phyloP scores from a whole-genome alignment of 352 stramenopile genomes.

The Globisporangium paddicum region DNA sequence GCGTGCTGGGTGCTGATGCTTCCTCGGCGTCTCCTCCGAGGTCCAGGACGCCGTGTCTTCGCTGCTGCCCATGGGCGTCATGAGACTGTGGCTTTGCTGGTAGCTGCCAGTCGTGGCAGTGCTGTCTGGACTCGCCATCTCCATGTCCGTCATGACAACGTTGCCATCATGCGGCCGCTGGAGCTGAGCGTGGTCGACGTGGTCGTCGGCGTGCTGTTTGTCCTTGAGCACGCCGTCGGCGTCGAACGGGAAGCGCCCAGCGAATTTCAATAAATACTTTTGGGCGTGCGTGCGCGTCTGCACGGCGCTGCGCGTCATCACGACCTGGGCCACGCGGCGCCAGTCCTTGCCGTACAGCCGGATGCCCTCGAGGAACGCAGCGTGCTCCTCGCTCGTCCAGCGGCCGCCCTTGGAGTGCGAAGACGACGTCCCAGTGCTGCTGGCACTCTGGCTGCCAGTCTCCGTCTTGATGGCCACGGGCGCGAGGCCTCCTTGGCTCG shows the following conservation, averaged over 20 bases:
- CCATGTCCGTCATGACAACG: neutral
- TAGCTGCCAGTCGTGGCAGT: neutral
- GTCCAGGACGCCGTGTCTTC: slow-evolving; percentile 25
- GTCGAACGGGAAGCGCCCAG: slow-evolving; percentile 76
- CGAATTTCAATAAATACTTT: slow-evolving; percentile 93
- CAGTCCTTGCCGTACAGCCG: slow-evolving; percentile 87
- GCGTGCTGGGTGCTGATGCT: slow-evolving; percentile 5
- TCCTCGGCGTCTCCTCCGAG: slow-evolving; percentile 20
- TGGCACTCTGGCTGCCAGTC: neutral
- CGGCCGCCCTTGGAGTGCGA: slow-evolving; percentile 67
- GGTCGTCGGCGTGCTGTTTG: slow-evolving; percentile 22
- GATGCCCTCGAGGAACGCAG: slow-evolving; percentile 82
- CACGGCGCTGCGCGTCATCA: slow-evolving; percentile 80
- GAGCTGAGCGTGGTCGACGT: neutral
- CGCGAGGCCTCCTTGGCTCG: neutral
- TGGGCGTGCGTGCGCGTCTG: slow-evolving; percentile 87
- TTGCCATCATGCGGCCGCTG: slow-evolving; percentile 7
- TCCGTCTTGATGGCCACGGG: slow-evolving; percentile 16
- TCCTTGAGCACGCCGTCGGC: slow-evolving; percentile 23
- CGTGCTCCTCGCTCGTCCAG: slow-evolving; percentile 87
- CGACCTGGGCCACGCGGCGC: slow-evolving; percentile 76
- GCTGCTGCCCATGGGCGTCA: neutral
- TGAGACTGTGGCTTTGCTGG: slow-evolving; percentile 5
- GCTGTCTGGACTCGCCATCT: neutral
- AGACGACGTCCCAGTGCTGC: neutral